A percentile compares a stretch with the other conserved stretches of the same genome.
Conservation (phyloP, 106 monocot genomes). For the Apostasia ramifera region DNA sequence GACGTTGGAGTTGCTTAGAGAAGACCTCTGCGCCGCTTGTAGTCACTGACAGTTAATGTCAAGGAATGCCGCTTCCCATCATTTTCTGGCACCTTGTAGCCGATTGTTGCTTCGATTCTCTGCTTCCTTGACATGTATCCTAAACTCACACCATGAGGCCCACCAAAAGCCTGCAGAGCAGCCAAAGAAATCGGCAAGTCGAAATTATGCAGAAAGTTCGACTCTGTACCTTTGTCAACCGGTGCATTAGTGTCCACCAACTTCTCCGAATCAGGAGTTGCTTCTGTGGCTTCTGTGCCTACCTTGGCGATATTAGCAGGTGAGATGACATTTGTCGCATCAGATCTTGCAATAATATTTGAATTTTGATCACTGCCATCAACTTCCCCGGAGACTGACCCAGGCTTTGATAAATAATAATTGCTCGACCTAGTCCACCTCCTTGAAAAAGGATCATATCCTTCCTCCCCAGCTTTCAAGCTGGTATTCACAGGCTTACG, state of each 20-base stretch:
- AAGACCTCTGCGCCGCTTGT: constrained; percentile 72
- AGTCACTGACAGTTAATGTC: constrained; percentile 76
- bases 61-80: constrained; percentile 66
- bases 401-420: constrained; percentile 58
- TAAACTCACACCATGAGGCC: constrained; percentile 28
- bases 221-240: constrained; percentile 55
- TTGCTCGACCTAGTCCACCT: constrained; percentile 90
- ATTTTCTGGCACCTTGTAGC: constrained; percentile 47
- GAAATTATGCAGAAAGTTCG: constrained; percentile 58
- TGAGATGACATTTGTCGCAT: constrained; percentile 1
- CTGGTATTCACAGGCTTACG: constrained; percentile 60
- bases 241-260: constrained; percentile 76
- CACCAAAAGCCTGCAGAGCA: constrained; percentile 53
- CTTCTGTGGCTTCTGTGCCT: constrained; percentile 44
- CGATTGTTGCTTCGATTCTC: constrained; percentile 64
- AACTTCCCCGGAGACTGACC: neutral
- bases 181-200: constrained; percentile 63
- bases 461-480: constrained; percentile 78
- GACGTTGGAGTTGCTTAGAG: constrained; percentile 22
- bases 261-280: constrained; percentile 70
- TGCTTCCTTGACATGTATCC: constrained; percentile 67
- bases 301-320: constrained; percentile 4
- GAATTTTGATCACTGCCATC: constrained; percentile 6
- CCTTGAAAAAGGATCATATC: constrained; percentile 92
- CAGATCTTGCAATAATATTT: constrained; percentile 6